Base-by-base conservation (phyloP, 176 grass and related monocot species). In the Tuctoria greenei region DNA sequence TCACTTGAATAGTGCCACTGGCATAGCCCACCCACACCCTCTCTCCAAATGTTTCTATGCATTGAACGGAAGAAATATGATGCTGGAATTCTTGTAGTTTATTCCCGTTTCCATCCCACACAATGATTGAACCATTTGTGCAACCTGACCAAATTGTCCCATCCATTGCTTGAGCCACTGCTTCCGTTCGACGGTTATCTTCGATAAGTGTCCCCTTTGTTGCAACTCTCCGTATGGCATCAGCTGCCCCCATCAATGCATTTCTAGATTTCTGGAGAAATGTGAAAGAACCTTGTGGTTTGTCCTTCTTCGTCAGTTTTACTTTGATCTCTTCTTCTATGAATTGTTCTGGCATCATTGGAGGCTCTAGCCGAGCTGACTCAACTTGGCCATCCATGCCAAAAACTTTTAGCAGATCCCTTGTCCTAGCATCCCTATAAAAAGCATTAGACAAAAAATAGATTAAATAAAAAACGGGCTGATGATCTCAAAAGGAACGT, bases 91-190 rank as follows among this genome's bases (percentile, higher is more conserved):
- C 95, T 55, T 86, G 83, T 44, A 99, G 50, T 44, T 75, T 81
- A 38, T 65, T 79, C 60, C 95, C 95, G 37, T 81, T 77, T 75
- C 89, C 86, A 86, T 99, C 89, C 95, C 95, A 99, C 66, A 88
- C 70, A 78, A 92, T 84, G 42, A 99, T 86, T 0, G 82, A 92
- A 67, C 95, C 95, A 86, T 99, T 86, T 77, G 95, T 91, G 85
- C 82, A 95, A 73, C 95, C 95, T 34, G 86, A 87, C 95, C 95
- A 99, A 59, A 99, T 92, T 36, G 83, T 88, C 49, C 95, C 95
- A 71, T 99, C 80, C 74, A 86, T 78, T 58, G 82, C 65, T 38
- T 84, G 81, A 79, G 85, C 72, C 68, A 99, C 83, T 47, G 89
- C 85, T 81, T 86, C 89, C 39, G 67, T 90, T 86, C 87, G 86